Evolutionary conservation across 2,329 filamentous ascomycete genomes (phyloP).

Genomic region (Xylaria multiplex): DNA sequence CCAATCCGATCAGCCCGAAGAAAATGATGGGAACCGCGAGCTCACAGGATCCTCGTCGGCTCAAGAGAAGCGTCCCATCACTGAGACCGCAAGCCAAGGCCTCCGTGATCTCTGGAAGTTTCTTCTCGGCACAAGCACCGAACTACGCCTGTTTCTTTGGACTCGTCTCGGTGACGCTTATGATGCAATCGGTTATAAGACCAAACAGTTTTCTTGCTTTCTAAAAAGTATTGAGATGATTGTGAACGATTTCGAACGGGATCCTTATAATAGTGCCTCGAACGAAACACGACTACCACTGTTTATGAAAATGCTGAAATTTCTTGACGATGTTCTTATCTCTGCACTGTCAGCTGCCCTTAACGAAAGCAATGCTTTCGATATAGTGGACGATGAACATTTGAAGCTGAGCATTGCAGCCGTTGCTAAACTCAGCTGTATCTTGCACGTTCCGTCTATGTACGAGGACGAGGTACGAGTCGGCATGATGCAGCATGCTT

Average conservation of each 20-base stretch:
- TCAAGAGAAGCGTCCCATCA: conserved; percentile 54
- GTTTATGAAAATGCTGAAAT: conserved; percentile 80
- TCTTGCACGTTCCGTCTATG: conserved; percentile 82
- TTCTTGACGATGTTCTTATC: conserved; percentile 79
- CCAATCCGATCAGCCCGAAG: conserved; percentile 35
- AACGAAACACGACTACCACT: conserved; percentile 73
- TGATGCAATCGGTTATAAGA: conserved; percentile 80
- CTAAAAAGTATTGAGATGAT: conserved; percentile 88
- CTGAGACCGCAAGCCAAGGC: conserved; percentile 64
- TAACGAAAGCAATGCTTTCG: conserved; percentile 76
- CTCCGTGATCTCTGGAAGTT: conserved; percentile 87
- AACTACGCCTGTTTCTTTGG: conserved; percentile 89
- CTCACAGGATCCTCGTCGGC: conserved; percentile 33
- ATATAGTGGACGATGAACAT: conserved; percentile 84
- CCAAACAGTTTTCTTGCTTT: conserved; percentile 89
- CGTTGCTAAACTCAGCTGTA: conserved; percentile 74
- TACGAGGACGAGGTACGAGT: conserved; percentile 88
- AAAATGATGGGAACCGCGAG: conserved; percentile 24
- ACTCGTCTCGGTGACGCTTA: conserved; percentile 91
- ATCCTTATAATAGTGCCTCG: conserved; percentile 70
- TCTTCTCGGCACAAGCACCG: conserved; percentile 80
- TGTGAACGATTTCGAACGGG: conserved; percentile 68
- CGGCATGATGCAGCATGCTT: conserved; percentile 72
- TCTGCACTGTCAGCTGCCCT: conserved; percentile 75
- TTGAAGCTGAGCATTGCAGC: conserved; percentile 77